Evolutionary conservation across 2,329 filamentous ascomycete species (phyloP), one percentile per base, ranked within the genome.

Genomic region (Diaporthe helianthi): DNA sequence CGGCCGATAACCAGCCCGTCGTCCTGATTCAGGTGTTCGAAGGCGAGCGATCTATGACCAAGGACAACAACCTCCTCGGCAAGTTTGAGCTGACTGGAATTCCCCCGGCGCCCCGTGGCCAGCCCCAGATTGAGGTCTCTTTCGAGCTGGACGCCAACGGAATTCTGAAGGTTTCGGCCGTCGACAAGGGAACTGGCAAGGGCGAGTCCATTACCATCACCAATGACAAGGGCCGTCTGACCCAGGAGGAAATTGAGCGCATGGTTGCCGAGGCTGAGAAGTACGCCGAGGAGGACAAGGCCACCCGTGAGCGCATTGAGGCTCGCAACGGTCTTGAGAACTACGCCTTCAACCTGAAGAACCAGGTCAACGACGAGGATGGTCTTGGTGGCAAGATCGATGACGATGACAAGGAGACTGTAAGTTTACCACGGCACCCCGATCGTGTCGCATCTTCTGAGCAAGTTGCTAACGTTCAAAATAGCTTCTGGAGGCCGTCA

Each of bases 221-320:
- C 85, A 98, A 99, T 86, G 96, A 99, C 86, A 98, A 98, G 91
- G 96, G 96, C 75, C 95, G 96, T 81, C 91, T 99, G 65, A 94
- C 92, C 77, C 92, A 92, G 78, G 96, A 99, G 76, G 96, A 99
- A 83, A 99, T 99, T 76, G 95, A 98, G 83, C 96, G 96, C 83
- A 99, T 99, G 96, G 94, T 99, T 73, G 90, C 92, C 76, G 96
- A 99, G 85, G 96, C 96, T 72, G 96, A 98, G 90, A 93, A 98
- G 86, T 98, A 94, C 81, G 96, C 96, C 79, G 96, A 99, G 83
- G 96, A 98, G 85, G 96, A 99, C 87, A 98, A 98, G 90, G 94
- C 94, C 73, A 97, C 93, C 78, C 93, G 94, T 80, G 93, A 96
- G 86, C 94, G 94, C 85, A 97, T 99, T 76, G 94, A 98, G 86